Evolutionary conservation across 73 alveolate genomes (phyloP), one percentile per base, ranked within the genome.

Genomic region (Paraurostyla sp.): DNA sequence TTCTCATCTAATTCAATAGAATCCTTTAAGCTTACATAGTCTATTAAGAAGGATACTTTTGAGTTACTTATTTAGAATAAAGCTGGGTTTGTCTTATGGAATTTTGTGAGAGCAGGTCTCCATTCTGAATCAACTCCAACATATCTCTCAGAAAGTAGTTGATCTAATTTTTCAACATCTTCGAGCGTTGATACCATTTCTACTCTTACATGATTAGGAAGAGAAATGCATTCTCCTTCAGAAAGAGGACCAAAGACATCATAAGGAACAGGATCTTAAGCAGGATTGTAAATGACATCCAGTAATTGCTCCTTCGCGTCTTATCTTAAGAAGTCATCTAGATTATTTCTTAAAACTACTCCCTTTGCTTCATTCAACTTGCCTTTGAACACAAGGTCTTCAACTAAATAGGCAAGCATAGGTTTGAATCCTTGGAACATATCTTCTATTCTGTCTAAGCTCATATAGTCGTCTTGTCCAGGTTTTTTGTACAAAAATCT

Each of bases 101-200:
- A 91, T 33, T 83, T 71, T 0, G 88, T 80, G 13, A 96, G 45
- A 32, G 78, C 45, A 63, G 96, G 98, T 91, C 85, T 88, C 99
- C 99, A 96, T 65, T 96, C 99, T 13, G 97, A 65, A 73, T 96
- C 99, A 40, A 96, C 91, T 42, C 99, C 99, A 32, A 94, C 57
- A 80, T 76, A 65, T 63, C 52, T 9, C n/a, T 69, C 91, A 18
- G 41, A 59, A 36, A 80, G 49, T 23, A 90, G 36, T 25, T 23
- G 40, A 0, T 30, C 86, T 11, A 85, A 76, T 15, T 41, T 30
- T 29, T 29, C 33, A 0, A 92, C 40, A 22, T 88, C 90, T 3
- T 88, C 93, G 0, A n/a, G 76, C 18, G 80, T 65, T 1, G 81
- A 41, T 4, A 92, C 73, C 41, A 78, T 76, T 3, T 56, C 27